These are phyloP conservation scores for Colletotrichum costaricense DNA, from an alignment of 2,329 filamentous ascomycete genomes.

Conservation along the genomic window DNA sequence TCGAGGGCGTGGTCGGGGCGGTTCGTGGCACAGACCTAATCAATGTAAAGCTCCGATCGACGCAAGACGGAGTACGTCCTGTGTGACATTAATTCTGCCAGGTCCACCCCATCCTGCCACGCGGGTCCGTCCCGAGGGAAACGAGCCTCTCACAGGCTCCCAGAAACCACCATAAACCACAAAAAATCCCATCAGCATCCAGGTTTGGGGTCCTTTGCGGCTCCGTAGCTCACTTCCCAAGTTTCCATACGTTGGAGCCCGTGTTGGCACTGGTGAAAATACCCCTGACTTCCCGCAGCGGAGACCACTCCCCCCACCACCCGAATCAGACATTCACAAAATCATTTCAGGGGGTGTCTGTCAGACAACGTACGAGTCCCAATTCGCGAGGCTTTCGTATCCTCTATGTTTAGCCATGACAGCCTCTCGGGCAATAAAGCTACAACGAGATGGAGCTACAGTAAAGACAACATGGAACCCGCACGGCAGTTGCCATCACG, in stretches of 20 bases:
- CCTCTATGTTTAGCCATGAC: too few species aligned
- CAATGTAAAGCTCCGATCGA: slow-evolving; percentile 22
- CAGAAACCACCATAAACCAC: slow-evolving; percentile 2
- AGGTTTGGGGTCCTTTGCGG: neutral
- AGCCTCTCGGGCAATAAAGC: neutral
- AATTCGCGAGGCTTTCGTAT: neutral
- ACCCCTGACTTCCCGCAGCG: slow-evolving; percentile 4
- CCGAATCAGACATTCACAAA: slow-evolving; percentile 19
- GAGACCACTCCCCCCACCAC: slow-evolving; percentile 10
- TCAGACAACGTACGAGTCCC: neutral
- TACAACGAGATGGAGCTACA: neutral
- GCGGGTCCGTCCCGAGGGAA: slow-evolving; percentile 2
- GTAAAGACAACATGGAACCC: neutral
- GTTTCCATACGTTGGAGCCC: neutral
- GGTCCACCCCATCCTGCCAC: slow-evolving; percentile 14
- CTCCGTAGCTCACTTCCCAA: neutral
- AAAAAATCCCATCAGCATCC: neutral
- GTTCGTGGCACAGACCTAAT: slow-evolving; percentile 27
- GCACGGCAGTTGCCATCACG: neutral
- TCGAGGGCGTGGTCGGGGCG: neutral
- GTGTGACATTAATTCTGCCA: slow-evolving; percentile 24
- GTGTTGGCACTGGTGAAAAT: neutral
- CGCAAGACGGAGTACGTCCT: slow-evolving; percentile 26
- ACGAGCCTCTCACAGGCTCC: slow-evolving; percentile 10
- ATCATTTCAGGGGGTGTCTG: slow-evolving; percentile 13